Evolutionary conservation across 805 yeast species (phyloP), one percentile per base, ranked within the genome.

Genomic region (Lipomyces lipofer): DNA sequence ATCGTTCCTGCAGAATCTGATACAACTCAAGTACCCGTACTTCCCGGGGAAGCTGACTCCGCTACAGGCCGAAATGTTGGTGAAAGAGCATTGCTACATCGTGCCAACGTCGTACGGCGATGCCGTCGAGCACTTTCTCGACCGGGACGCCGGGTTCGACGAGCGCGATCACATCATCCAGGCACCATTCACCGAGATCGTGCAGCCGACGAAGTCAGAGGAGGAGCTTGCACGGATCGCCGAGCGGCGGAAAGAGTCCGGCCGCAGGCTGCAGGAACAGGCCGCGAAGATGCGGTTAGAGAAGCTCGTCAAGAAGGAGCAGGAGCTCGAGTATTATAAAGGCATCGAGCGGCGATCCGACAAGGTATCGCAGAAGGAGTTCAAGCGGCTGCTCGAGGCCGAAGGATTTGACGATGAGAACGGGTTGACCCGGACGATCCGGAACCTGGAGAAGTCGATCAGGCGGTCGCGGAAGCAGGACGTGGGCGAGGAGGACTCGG

Each of bases 211-310:
- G 67, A 91, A 91, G 67, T 73, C 89, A 0, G 94, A 85, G 56
- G 96, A 88, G 69, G 97, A 92, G 67, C 70, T 91, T 24, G 82
- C 80, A 19, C 69, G 78, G 24, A 90, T 87, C 59, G 85, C 91
- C 1, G 92, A 86, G 61, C 84, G 85, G 66, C 78, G 96, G 56
- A 79, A 80, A 63, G 97, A 90, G 66, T 86, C 86, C 59, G 97
- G 97, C 7, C 80, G 85, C 59, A 77, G 95, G 60, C 75, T 95
- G 58, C 98, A 94, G 71, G 95, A 88, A 65, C 97, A 90, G 70
- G 97, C 97, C 0, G 90, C 85, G 63, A 85, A 84, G 65, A 85
- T 84, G 61, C 75, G 99, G 52, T 69, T 83, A 8, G 97, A 92
- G 67, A 90, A 88, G 65, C 71, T 88, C 43, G 75, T 81, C 13